phyloP scores from a whole-genome alignment of 1,284 basidiomycete species.

The Cryptococcus sp. region DNA sequence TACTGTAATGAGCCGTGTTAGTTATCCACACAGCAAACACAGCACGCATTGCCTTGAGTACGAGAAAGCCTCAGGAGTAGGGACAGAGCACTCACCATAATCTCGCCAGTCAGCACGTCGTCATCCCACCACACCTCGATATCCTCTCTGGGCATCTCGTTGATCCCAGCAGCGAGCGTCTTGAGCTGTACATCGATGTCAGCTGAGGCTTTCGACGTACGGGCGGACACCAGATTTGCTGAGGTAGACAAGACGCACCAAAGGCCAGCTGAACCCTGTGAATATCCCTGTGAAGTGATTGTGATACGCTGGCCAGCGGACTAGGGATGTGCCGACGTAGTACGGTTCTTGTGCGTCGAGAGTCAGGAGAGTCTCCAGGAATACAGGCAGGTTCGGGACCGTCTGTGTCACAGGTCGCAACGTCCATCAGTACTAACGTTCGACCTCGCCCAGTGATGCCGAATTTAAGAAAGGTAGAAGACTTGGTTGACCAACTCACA shows the following conservation, averaged over 20 bases:
- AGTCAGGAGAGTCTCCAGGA: slow-evolving; percentile 20
- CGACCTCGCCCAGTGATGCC: slow-evolving; percentile 28
- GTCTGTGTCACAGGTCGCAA: slow-evolving; percentile 15
- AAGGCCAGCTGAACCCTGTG: slow-evolving; percentile 29
- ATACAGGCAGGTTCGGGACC: slow-evolving; percentile 27
- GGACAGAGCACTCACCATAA: slow-evolving; percentile 27
- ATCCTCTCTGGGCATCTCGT: slow-evolving; percentile 19
- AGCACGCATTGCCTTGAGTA: too few species aligned
- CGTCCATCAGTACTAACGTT: not conserved
- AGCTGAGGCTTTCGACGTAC: not conserved
- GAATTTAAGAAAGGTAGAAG: not conserved
- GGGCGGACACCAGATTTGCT: not conserved
- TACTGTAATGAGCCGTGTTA: too few species aligned
- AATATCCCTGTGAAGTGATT: slow-evolving; percentile 29
- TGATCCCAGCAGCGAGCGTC: slow-evolving; percentile 27
- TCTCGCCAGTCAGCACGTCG: slow-evolving; percentile 32
- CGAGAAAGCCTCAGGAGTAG: not conserved
- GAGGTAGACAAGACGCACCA: slow-evolving; percentile 17
- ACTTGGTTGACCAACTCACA: slow-evolving; percentile 10
- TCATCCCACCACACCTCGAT: slow-evolving; percentile 24
- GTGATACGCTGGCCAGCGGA: slow-evolving; percentile 18
- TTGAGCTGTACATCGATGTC: slow-evolving; percentile 12
- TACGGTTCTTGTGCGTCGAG: slow-evolving; percentile 25
- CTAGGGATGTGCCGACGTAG: slow-evolving; percentile 26
- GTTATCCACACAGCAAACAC: too few species aligned